phyloP scores from a whole-genome alignment of 2,329 filamentous ascomycete species.

The Westerdykella sp. region DNA sequence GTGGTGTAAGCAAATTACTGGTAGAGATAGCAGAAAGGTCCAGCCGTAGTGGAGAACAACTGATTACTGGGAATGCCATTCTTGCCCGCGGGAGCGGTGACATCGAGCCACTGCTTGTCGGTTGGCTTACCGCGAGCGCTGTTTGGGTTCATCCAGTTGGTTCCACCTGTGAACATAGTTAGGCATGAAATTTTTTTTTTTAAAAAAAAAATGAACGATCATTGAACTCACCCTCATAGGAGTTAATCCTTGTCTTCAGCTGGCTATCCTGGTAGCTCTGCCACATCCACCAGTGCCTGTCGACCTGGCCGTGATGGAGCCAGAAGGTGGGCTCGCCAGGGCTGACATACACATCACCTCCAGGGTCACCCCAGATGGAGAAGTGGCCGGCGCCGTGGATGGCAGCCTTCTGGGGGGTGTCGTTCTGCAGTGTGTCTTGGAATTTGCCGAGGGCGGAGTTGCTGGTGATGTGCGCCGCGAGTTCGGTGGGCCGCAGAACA shows the following conservation, averaged over 20 bases:
- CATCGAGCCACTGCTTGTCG: constrained; percentile 22
- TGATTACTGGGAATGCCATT: constrained; percentile 19
- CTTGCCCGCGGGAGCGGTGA: constrained; percentile 18
- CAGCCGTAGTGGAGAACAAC: constrained; percentile 24
- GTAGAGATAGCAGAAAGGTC: constrained; percentile 32
- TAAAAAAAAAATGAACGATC: too few relatives aligned
- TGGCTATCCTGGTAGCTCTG: constrained; percentile 37
- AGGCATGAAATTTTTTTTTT: too few relatives aligned
- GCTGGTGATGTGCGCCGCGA: constrained; percentile 20
- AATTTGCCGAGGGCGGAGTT: constrained; percentile 18
- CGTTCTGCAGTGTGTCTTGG: constrained; percentile 21
- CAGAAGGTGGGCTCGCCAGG: constrained; percentile 45
- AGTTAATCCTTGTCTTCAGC: constrained; percentile 14
- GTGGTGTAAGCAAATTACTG: constrained; percentile 9
- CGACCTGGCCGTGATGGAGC: constrained; percentile 45
- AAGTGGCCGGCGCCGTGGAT: constrained; percentile 45
- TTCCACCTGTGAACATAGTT: constrained; percentile 29
- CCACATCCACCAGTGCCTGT: constrained; percentile 48
- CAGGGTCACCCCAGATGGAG: constrained; percentile 39
- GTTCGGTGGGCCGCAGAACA: constrained; percentile 13
- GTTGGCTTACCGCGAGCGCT: constrained; percentile 36
- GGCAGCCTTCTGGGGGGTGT: constrained; percentile 7
- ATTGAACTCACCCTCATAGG: constrained; percentile 31
- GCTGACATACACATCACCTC: constrained; percentile 43
- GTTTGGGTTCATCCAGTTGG: constrained; percentile 40